A percentile compares a stretch with the other conserved stretches of the same genome.
These are phyloP conservation scores for Trametes punicea DNA, from an alignment of 768 basidiomycete genomes.

Conservation along the genomic window DNA sequence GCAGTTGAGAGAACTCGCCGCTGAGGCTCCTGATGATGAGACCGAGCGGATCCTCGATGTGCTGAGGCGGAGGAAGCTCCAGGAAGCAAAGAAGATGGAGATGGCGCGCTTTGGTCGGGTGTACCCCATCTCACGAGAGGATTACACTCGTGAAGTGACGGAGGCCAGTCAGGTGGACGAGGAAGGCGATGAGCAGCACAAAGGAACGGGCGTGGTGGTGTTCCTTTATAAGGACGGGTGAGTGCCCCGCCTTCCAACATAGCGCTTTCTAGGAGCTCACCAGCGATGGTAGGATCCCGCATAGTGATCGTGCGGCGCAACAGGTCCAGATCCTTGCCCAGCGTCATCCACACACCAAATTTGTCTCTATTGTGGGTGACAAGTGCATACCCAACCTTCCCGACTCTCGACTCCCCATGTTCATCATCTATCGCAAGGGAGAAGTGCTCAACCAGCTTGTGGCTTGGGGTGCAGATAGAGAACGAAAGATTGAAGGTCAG, in stretches of 20 bases:
- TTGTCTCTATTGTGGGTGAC: conserved; percentile 91
- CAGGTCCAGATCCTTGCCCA: conserved; percentile 71
- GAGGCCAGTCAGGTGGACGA: conserved; percentile 79
- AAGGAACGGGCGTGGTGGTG: conserved; percentile 90
- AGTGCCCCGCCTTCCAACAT: conserved; percentile 26
- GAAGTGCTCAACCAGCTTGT: conserved; percentile 83
- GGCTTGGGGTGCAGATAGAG: conserved; percentile 78
- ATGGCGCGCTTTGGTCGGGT: conserved; percentile 77
- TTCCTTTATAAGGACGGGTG: conserved; percentile 95
- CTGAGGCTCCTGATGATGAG: conserved; percentile 75
- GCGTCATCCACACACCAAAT: conserved; percentile 90
- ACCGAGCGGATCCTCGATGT: conserved; percentile 68
- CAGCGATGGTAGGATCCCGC: conserved; percentile 56
- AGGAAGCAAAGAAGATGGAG: conserved; percentile 55
- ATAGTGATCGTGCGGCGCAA: conserved; percentile 70
- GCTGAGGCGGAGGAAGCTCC: conserved; percentile 60
- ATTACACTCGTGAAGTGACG: conserved; percentile 93
- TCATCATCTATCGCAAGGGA: conserved; percentile 91
- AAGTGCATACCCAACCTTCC: conserved; percentile 97
- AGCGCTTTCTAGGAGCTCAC: background rate
- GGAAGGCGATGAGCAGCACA: conserved; percentile 58
- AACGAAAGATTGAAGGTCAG: conserved; percentile 74
- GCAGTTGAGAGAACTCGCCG: conserved; percentile 66
- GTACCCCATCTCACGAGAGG: conserved; percentile 86
- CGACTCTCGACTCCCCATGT: conserved; percentile 85